Evolutionary conservation across 768 basidiomycete genomes (phyloP).

Genomic region (Russula olivacea): DNA sequence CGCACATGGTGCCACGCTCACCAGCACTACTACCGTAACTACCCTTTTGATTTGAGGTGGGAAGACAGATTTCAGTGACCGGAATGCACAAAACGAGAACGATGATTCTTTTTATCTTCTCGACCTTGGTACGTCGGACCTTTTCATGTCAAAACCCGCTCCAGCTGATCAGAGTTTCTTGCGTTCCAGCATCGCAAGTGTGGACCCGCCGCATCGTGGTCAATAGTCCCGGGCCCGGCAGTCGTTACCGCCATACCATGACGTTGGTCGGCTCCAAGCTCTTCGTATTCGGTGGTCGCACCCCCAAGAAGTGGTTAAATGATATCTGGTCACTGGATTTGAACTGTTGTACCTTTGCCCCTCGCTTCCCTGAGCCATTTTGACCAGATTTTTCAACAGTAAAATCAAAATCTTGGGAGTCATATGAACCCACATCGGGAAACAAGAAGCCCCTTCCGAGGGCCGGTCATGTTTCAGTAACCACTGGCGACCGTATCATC

Average conservation of each 20-base stretch:
- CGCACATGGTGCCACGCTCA: slow-evolving; percentile 87
- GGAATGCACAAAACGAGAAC: slow-evolving; percentile 58
- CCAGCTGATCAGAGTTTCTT: not conserved
- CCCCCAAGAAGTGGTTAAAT: slow-evolving; percentile 87
- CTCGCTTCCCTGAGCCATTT: slow-evolving; percentile 23
- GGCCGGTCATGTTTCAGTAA: slow-evolving; percentile 68
- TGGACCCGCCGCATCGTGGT: slow-evolving; percentile 87
- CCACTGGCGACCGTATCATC: no score
- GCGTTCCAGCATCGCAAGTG: slow-evolving; percentile 69
- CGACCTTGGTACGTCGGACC: no score
- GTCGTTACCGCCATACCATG: slow-evolving; percentile 92
- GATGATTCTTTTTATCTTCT: slow-evolving; percentile 54
- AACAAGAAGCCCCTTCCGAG: slow-evolving; percentile 68
- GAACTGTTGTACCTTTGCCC: slow-evolving; percentile 65
- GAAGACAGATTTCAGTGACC: slow-evolving; percentile 62
- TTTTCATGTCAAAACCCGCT: no score
- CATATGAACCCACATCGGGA: slow-evolving; percentile 52
- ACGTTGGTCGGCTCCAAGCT: slow-evolving; percentile 89
- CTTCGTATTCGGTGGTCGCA: slow-evolving; percentile 96
- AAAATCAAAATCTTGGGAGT: slow-evolving; percentile 82
- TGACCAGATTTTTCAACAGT: slow-evolving; percentile 42
- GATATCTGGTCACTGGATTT: slow-evolving; percentile 96
- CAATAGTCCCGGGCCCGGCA: slow-evolving; percentile 68
- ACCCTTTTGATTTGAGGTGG: slow-evolving; percentile 95
- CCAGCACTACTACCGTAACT: slow-evolving; percentile 49